A percentile compares a stretch with the other conserved stretches of the same genome.
Evolutionary conservation across 2,329 filamentous ascomycete species (phyloP).

Genomic region (Colletotrichum tamarilloi): DNA sequence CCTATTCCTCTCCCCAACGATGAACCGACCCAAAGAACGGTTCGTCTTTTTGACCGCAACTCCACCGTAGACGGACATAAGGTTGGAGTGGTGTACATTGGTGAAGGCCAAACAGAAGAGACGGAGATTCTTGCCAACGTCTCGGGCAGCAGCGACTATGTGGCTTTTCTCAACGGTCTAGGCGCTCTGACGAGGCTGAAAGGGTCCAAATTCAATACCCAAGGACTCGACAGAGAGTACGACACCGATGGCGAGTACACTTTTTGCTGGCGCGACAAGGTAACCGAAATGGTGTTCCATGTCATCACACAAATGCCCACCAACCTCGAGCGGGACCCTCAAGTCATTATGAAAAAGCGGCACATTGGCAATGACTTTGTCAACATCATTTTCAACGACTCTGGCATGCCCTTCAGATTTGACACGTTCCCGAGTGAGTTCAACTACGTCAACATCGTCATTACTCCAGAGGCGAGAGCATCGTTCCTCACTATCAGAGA

Average conservation of each 20-base stretch:
- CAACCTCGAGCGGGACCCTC: conserved; percentile 78
- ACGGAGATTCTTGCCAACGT: conserved; percentile 88
- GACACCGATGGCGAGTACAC: conserved; percentile 88
- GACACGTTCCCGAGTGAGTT: conserved; percentile 95
- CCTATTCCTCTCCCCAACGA: conserved; percentile 81
- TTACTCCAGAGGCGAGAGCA: conserved; percentile 85
- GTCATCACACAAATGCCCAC: conserved; percentile 98
- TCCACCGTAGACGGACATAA: conserved; percentile 96
- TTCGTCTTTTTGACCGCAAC: conserved; percentile 85
- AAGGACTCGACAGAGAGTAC: conserved; percentile 83
- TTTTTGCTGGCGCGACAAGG: conserved; percentile 93
- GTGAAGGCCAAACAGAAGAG: conserved; percentile 85
- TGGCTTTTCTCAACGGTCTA: conserved; percentile 83
- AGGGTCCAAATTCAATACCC: conserved; percentile 89
- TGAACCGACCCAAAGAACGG: conserved; percentile 77
- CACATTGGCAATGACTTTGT: conserved; percentile 99
- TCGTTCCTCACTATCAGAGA: conserved; percentile 77
- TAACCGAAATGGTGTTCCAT: conserved; percentile 96
- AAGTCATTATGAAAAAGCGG: conserved; percentile 86
- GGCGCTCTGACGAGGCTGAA: conserved; percentile 85
- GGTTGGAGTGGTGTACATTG: conserved; percentile 93
- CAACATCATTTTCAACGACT: conserved; percentile 98
- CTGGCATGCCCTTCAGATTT: conserved; percentile 87
- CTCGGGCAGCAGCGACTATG: conserved; percentile 87
- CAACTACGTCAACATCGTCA: conserved; percentile 97